These are phyloP conservation scores for Phytophthora uliginosa DNA, from an alignment of 352 stramenopile species.

Conservation along the genomic window DNA sequence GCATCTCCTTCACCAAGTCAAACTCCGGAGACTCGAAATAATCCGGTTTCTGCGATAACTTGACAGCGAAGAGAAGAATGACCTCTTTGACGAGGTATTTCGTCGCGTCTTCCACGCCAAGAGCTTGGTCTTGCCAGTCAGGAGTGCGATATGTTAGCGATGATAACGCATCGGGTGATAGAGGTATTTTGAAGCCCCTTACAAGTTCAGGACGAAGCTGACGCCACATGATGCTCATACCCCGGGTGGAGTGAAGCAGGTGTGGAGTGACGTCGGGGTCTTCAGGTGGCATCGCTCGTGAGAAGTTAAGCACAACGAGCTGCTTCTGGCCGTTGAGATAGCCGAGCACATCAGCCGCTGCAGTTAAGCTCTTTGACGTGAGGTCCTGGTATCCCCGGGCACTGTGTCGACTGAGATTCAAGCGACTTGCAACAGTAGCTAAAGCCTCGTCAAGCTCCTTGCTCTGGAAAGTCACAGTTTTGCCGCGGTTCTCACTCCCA, in stretches of 20 bases:
- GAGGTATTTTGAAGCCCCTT: slow-evolving; percentile 43
- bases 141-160: slow-evolving; percentile 88
- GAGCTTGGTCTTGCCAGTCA: slow-evolving; percentile 86
- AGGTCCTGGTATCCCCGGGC: slow-evolving; percentile 91
- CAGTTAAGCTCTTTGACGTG: slow-evolving; percentile 83
- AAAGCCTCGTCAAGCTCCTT: slow-evolving; percentile 86
- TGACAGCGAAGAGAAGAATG: slow-evolving; percentile 84
- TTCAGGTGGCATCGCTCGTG: slow-evolving; percentile 89
- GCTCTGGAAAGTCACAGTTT: slow-evolving; percentile 82
- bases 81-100: slow-evolving; percentile 74
- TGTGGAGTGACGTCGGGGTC: slow-evolving; percentile 85
- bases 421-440: slow-evolving; percentile 51
- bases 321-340: slow-evolving; percentile 70
- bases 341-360: slow-evolving; percentile 84
- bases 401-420: slow-evolving; percentile 90
- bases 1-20: slow-evolving; percentile 83
- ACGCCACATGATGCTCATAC: slow-evolving; percentile 94
- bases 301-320: slow-evolving; percentile 89
- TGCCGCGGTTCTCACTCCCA: slow-evolving; percentile 86
- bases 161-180: slow-evolving; percentile 89
- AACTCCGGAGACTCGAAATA: slow-evolving; percentile 70
- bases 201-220: slow-evolving; percentile 92
- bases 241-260: slow-evolving; percentile 76
- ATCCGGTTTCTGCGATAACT: slow-evolving; percentile 68
- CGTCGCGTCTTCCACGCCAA: slow-evolving; percentile 79